Evolutionary conservation across 495 filamentous ascomycete species (phyloP).

Genomic region (Immersiella caudata): DNA sequence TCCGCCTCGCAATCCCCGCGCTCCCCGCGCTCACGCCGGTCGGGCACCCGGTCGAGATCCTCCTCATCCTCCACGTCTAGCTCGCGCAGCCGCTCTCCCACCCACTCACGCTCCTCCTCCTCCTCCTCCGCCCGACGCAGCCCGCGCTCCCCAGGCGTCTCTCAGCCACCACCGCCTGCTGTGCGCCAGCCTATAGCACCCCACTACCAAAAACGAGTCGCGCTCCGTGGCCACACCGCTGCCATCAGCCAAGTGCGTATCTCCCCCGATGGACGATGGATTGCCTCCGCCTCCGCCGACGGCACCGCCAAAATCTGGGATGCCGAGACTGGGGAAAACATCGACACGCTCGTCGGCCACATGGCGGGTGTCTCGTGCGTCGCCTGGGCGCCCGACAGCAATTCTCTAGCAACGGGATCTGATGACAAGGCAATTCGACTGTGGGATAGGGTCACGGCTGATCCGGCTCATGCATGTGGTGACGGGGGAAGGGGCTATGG

Average conservation of each 20-base stretch:
- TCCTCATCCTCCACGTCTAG: constrained; percentile 30
- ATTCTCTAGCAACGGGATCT: constrained; percentile 83
- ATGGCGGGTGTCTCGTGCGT: constrained; percentile 88
- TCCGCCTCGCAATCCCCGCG: constrained; percentile 46
- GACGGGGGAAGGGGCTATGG: constrained; percentile 14
- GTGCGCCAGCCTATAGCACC: constrained; percentile 35
- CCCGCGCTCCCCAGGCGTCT: not conserved
- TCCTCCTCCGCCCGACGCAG: constrained; percentile 17
- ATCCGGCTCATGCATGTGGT: constrained; percentile 55
- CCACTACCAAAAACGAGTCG: constrained; percentile 41
- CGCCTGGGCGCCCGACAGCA: constrained; percentile 86
- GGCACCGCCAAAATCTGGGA: constrained; percentile 90
- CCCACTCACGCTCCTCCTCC: constrained; percentile 27
- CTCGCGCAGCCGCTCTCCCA: constrained; percentile 26
- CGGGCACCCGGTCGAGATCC: constrained; percentile 35
- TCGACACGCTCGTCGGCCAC: constrained; percentile 91
- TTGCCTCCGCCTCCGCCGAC: constrained; percentile 90
- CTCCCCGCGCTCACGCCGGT: constrained; percentile 42
- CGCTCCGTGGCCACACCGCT: constrained; percentile 71
- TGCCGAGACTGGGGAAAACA: constrained; percentile 70
- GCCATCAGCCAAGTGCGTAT: constrained; percentile 87
- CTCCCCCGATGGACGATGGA: constrained; percentile 84
- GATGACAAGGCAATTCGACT: constrained; percentile 96
- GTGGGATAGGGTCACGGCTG: constrained; percentile 81
- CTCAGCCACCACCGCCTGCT: constrained; percentile 20